Conservation (phyloP, 768 basidiomycete species). For the Tephrocybe sp. region DNA sequence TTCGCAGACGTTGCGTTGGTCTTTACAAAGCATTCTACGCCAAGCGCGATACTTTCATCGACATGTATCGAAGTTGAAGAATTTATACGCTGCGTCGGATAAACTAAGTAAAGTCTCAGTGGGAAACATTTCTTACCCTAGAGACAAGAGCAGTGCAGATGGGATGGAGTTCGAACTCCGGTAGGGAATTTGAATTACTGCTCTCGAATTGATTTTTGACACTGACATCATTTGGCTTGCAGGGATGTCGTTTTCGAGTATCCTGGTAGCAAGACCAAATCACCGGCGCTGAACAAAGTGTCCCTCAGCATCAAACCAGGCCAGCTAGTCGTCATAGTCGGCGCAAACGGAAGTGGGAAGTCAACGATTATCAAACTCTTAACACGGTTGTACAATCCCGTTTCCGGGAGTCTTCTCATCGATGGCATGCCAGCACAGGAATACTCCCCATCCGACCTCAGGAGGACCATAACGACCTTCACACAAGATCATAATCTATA, state of each 20-base stretch:
- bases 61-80: conserved; percentile 25
- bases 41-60: conserved; percentile 19
- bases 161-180: conserved; percentile 29
- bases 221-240: not conserved
- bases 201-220: not conserved
- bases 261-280: conserved; percentile 36
- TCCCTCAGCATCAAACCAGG: conserved; percentile 44
- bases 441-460: conserved; percentile 38
- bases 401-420: conserved; percentile 39
- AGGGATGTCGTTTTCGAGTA: conserved; percentile 56
- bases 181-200: conserved; percentile 12
- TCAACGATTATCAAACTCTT: conserved; percentile 51
- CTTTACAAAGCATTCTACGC: conserved; percentile 20
- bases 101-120: conserved; percentile 22
- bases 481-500: conserved; percentile 48
- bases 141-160: conserved; percentile 6
- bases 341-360: conserved; percentile 55
- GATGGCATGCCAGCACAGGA: conserved; percentile 36
- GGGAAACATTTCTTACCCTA: conserved; percentile 25
- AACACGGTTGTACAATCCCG: conserved; percentile 44
- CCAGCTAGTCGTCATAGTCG: conserved; percentile 54
- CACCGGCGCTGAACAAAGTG: conserved; percentile 34
- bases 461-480: conserved; percentile 42
- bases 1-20: conserved; percentile 24
- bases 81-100: conserved; percentile 25